Percentiles rank a stretch among this genome's conserved stretches.
Conservation (phyloP, 1,139 yeast species). For the Sugiyamaella novakii region DNA sequence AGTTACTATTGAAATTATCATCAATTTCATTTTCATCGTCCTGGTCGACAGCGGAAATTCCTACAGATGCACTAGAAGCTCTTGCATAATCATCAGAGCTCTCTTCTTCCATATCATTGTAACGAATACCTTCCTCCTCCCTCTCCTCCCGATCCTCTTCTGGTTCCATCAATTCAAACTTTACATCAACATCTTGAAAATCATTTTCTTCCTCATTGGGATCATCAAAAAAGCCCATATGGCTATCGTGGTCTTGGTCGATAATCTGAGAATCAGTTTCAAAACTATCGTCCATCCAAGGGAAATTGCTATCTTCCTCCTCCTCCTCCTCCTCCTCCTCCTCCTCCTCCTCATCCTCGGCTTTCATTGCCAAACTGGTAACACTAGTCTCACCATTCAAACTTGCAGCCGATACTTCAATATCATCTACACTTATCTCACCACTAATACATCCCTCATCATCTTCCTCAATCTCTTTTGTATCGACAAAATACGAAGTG, state of each 20-base stretch:
- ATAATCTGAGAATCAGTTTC: background rate
- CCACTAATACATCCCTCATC: background rate
- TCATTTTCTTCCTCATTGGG: background rate
- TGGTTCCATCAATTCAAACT: background rate
- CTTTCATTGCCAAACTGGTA: background rate
- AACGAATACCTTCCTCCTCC: background rate
- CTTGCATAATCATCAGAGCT: background rate
- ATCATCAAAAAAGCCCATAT: background rate
- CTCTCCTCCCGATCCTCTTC: background rate
- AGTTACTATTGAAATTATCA: constrained; percentile 1
- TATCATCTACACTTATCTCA: background rate
- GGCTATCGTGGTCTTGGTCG: background rate
- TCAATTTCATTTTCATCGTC: background rate
- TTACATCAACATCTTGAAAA: constrained; percentile 1
- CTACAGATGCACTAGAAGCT: background rate
- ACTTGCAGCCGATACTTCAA: too few relatives aligned
- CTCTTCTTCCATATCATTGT: background rate
- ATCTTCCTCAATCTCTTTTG: constrained; percentile 1
- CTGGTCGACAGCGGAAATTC: background rate
- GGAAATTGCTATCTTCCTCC: background rate
- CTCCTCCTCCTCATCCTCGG: constrained; percentile 1
- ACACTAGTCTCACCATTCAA: too few relatives aligned
- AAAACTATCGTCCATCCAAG: constrained; percentile 4
- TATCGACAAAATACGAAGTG: background rate
- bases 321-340: background rate